These are phyloP conservation scores for Lunasporangiospora selenospora DNA, from an alignment of 192 early-diverging fungal species.

Conservation along the genomic window DNA sequence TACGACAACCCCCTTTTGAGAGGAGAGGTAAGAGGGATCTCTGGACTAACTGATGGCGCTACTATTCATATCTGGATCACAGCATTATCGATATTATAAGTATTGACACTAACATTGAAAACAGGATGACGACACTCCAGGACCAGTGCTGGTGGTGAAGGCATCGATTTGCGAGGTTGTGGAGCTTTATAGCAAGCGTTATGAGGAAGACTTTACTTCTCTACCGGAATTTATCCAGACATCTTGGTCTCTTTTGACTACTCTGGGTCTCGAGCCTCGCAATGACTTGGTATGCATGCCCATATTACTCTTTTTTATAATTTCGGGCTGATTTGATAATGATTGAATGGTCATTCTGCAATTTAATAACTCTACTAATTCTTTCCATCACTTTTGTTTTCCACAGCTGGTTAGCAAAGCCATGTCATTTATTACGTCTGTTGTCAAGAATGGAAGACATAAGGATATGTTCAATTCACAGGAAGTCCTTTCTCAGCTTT, in stretches of 20 bases:
- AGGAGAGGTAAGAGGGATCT: conserved; percentile 63
- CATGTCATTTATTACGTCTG: conserved; percentile 88
- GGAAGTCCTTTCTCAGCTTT: conserved; percentile 81
- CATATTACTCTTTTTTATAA: conserved; percentile 9
- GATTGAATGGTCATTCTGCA: not conserved
- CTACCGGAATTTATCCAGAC: conserved; percentile 87
- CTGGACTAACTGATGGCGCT: no score
- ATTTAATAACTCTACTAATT: not conserved
- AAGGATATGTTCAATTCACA: conserved; percentile 73
- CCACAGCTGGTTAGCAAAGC: conserved; percentile 85
- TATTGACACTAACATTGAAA: conserved; percentile 1
- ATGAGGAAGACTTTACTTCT: conserved; percentile 88
- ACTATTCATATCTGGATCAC: no score
- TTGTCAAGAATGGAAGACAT: conserved; percentile 80
- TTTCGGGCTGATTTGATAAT: not conserved
- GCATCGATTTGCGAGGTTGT: conserved; percentile 93
- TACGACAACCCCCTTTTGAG: conserved; percentile 79
- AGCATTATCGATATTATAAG: not conserved
- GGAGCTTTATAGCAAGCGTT: conserved; percentile 87
- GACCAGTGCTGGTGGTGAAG: conserved; percentile 88
- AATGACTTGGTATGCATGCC: conserved; percentile 78
- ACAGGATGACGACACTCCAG: conserved; percentile 86
- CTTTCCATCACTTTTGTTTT: not conserved
- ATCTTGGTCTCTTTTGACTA: conserved; percentile 88
- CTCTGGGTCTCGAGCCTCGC: conserved; percentile 70